Base-by-base conservation (phyloP, 371 early-diverging fungal species). In the Amoeboradix gromovi region DNA sequence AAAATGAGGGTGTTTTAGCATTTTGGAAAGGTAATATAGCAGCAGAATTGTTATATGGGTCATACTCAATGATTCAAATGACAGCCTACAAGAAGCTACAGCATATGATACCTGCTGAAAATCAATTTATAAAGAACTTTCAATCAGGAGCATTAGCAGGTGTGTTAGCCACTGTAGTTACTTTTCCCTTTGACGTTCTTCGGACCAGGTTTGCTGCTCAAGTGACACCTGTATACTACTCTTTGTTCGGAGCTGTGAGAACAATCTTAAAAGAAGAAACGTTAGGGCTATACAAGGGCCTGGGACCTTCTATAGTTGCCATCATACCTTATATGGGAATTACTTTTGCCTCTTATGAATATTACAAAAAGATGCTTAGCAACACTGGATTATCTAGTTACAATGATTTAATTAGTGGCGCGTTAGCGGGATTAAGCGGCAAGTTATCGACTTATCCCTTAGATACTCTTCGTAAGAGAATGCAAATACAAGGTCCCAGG, bases 291-390 rank as follows among this genome's bases (percentile, higher is more conserved):
- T 95, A 94, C 76, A 78, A 85, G 32, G 94, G 94, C 0, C 72
- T 92, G 66, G 77, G 82, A 72, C 87, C 94, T 1, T 79, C 90
- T 0, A 74, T 90, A 29, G 74, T 87, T 29, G 91, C 92, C 74
- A 89, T 95, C 29, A 82, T 90, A 77, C 94, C 94, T 48, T 89
- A 91, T 70, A 93, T 92, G 91, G 92, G 93, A 1, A 72, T 87
- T 0, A 78, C 85, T 70, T 90, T 90, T 77, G 78, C 82, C 29
- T 82, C 81, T 67, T 88, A 87, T 75, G 87, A 88, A 68, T 68
- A 31, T 67, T 1, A 65, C 29, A 29, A 71, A 77, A 31, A 77
- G 75, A 70, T 77, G 22, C 76, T 73, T 72, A 17, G 17, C 29
- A 28, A 1, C 17, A 68, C 30, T 17, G 30, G 2, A 68, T 17